Evolutionary conservation across 768 basidiomycete genomes (phyloP), one percentile per base, ranked within the genome.

Genomic region (Boletus huronensis): DNA sequence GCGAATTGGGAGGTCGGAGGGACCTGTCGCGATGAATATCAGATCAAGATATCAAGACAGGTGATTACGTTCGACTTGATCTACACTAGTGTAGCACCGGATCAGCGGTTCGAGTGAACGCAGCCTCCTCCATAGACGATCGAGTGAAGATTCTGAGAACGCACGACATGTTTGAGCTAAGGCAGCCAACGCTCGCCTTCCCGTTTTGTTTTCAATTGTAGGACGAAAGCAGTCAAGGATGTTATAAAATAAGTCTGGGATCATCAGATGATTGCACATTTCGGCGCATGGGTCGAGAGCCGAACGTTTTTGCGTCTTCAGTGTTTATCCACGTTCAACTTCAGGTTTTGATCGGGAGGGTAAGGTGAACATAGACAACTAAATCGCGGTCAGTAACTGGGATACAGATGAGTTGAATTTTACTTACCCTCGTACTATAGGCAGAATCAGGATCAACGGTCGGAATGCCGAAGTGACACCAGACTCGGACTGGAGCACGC

Each of bases 81-180:
- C 36, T 11, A 2, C 6, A 6, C 10, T 38, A 1, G 40, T 36
- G n/a, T 56, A 63, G 19, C 61, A 61, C 3, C 48, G 46, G 6
- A 64, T 28, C 7, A 64, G 34, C 8, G 59, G 63, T 26, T 40
- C 2, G 23, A 64, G 62, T 6, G 58, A 58, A 31, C 1, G 1
- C 23, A 57, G 17, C 14, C 13, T 40, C 39, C 23, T 46, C 62
- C 58, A 63, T 5, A 61, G 34, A 43, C 48, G 36, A 46, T 54
- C 19, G 28, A 64, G 51, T 2, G 61, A 48, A 31, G 53, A 54
- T 19, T 56, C 42, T 5, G 42, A 62, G 19, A 62, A 25, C 0
- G 48, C 34, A 5, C 46, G 56, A 34, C 49, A 51, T 14, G 61
- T 63, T 38, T 19, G 52, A 11, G 57, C 52, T 16, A 64, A 39